phyloP scores from a whole-genome alignment of 352 stramenopile species.

The Aphanomyces euteiches region DNA sequence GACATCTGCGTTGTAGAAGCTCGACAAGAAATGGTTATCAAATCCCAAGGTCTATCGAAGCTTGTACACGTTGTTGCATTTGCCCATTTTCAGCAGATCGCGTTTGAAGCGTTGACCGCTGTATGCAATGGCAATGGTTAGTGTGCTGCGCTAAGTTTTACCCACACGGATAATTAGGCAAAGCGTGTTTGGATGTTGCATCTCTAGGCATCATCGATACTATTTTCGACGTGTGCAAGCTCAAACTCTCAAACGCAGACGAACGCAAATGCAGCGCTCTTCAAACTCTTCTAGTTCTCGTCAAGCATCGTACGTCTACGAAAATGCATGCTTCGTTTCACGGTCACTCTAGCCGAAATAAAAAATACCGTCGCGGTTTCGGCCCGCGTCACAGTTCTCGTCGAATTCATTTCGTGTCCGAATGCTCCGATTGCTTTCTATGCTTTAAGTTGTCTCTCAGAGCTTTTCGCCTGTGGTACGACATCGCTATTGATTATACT shows the following conservation, averaged over 20 bases:
- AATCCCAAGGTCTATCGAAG: conserved; percentile 4
- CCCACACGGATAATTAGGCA: background rate
- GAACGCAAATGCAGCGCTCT: conserved; percentile 26
- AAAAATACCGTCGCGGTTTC: conserved; percentile 2
- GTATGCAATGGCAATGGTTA: conserved; percentile 23
- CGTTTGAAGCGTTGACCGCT: conserved; percentile 23
- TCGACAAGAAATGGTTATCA: conserved; percentile 18
- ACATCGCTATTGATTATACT: background rate
- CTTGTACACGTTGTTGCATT: conserved; percentile 3
- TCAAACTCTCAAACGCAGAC: conserved; percentile 21
- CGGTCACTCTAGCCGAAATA: background rate
- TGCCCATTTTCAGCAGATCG: conserved; percentile 10
- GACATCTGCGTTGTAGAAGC: background rate
- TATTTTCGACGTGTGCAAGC: conserved; percentile 20
- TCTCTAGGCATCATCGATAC: background rate
- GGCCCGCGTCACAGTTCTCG: background rate
- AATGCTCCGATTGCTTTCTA: conserved; percentile 24
- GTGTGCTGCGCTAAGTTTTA: background rate
- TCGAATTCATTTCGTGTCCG: conserved; percentile 8
- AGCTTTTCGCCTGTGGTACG: conserved; percentile 25
- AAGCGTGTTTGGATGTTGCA: background rate
- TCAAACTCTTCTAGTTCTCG: conserved; percentile 13
- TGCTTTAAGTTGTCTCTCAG: conserved; percentile 5
- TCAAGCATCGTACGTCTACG: conserved; percentile 16
- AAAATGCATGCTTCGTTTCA: background rate